Evolutionary conservation across 2,329 filamentous ascomycete genomes (phyloP).

Genomic region (Parastagonospora avenae): DNA sequence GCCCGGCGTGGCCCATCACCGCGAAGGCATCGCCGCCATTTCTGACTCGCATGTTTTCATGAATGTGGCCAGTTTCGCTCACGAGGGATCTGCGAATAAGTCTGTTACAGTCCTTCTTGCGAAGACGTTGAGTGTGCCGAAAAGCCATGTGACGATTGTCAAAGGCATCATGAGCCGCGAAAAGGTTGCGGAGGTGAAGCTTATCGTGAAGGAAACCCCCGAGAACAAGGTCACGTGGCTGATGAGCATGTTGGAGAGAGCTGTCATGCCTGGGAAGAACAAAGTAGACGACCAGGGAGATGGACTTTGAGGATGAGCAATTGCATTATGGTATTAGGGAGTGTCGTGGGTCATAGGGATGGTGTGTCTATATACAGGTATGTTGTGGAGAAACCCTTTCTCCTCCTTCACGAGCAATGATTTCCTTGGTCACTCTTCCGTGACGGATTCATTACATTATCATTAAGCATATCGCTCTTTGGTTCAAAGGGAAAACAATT

Average conservation of each 20-base stretch:
- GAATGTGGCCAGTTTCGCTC: conserved; percentile 68
- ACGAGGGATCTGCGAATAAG: conserved; percentile 71
- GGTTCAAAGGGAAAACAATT: not conserved
- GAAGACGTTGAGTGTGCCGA: conserved; percentile 65
- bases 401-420: no score
- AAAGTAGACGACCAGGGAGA: no score
- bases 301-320: no score
- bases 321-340: conserved; percentile 9
- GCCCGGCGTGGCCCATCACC: conserved; percentile 65
- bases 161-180: conserved; percentile 68
- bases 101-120: conserved; percentile 68
- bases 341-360: conserved; percentile 1
- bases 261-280: no score
- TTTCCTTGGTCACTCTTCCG: no score
- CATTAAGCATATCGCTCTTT: conserved; percentile 6
- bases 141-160: conserved; percentile 66
- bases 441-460: conserved; percentile 5
- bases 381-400: no score
- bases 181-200: conserved; percentile 56
- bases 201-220: conserved; percentile 12
- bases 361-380: no score
- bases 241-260: conserved; percentile 23
- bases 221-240: conserved; percentile 33
- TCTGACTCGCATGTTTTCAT: conserved; percentile 60
- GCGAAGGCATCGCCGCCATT: conserved; percentile 65